Conservation (phyloP, 495 filamentous ascomycete genomes). For the Friedmanniomyces simplex region DNA sequence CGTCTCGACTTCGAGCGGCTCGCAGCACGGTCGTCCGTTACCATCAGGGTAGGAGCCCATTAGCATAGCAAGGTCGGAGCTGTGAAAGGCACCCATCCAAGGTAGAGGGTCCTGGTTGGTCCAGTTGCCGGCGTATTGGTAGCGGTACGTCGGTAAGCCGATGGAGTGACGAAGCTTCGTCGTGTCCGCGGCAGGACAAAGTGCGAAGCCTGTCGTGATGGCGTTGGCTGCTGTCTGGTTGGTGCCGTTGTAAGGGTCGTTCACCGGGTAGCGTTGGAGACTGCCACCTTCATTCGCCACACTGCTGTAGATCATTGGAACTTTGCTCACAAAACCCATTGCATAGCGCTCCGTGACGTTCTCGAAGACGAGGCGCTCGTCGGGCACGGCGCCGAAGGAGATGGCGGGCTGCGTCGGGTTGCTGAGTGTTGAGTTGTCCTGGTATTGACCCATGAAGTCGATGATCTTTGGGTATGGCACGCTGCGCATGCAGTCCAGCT, state of each 20-base stretch:
- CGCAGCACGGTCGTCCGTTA: neutral
- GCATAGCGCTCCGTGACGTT: constrained; percentile 25
- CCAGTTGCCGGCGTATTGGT: constrained; percentile 33
- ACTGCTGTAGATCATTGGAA: constrained; percentile 22
- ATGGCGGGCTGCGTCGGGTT: constrained; percentile 16
- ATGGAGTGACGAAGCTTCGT: constrained; percentile 1
- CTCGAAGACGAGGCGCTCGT: constrained; percentile 24
- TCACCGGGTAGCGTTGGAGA: constrained; percentile 10
- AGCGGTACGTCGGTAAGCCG: constrained; percentile 28
- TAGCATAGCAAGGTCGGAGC: constrained; percentile 29
- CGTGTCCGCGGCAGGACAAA: constrained; percentile 15
- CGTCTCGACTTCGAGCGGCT: constrained; percentile 7
- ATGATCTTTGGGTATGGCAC: constrained; percentile 23
- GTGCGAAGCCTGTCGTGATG: constrained; percentile 3
- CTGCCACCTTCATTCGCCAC: constrained; percentile 19
- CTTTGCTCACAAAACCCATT: constrained; percentile 14
- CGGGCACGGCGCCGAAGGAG: constrained; percentile 23
- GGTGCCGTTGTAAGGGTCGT: neutral
- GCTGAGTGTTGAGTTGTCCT: constrained; percentile 5
- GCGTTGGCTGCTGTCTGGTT: constrained; percentile 8
- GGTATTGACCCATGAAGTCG: constrained; percentile 27
- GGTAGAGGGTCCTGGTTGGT: constrained; percentile 29
- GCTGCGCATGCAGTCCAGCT: constrained; percentile 39
- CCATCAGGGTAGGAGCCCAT: neutral
- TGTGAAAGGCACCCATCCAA: constrained; percentile 38